phyloP scores from a whole-genome alignment of 2,329 filamentous ascomycete genomes.

The Fusarium drepaniforme region DNA sequence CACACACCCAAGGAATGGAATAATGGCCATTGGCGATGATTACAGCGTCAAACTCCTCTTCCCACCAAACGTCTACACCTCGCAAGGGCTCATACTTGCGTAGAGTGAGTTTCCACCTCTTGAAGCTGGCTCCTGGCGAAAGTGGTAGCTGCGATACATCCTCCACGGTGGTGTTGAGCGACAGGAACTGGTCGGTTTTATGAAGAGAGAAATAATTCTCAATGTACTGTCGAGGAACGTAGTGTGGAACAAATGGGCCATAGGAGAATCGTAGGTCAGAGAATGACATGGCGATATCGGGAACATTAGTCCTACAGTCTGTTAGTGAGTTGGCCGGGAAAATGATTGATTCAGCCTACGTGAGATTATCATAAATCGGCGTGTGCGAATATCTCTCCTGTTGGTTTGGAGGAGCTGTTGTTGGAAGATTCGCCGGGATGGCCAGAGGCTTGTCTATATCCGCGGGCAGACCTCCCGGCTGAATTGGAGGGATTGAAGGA shows the following conservation, averaged over 20 bases:
- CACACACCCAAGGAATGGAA: conserved; percentile 58
- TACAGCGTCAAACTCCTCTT: conserved; percentile 61
- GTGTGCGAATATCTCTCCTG: conserved; percentile 62
- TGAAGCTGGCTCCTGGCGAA: conserved; percentile 19
- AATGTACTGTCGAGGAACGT: conserved; percentile 67
- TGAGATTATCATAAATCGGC: conserved; percentile 64
- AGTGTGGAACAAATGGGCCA: conserved; percentile 67
- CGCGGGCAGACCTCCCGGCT: conserved; percentile 58
- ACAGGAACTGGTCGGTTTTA: conserved; percentile 58
- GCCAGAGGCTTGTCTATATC: conserved; percentile 60
- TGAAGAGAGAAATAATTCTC: conserved; percentile 67
- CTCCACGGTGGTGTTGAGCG: conserved; percentile 65
- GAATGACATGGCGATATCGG: conserved; percentile 68
- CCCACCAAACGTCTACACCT: conserved; percentile 65
- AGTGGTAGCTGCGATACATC: conserved; percentile 54
- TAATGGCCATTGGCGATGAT: conserved; percentile 60
- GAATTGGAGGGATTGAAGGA: conserved; percentile 46
- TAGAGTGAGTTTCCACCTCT: conserved; percentile 61
- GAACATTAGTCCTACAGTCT: conserved; percentile 63
- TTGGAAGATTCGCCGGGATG: conserved; percentile 57
- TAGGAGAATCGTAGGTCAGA: conserved; percentile 66
- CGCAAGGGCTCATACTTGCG: conserved; percentile 58
- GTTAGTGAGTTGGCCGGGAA: too few species aligned
- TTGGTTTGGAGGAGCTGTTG: conserved; percentile 51
- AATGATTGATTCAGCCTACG: too few species aligned